phyloP scores from a whole-genome alignment of 768 basidiomycete genomes.

The Lactarius tabidus region DNA sequence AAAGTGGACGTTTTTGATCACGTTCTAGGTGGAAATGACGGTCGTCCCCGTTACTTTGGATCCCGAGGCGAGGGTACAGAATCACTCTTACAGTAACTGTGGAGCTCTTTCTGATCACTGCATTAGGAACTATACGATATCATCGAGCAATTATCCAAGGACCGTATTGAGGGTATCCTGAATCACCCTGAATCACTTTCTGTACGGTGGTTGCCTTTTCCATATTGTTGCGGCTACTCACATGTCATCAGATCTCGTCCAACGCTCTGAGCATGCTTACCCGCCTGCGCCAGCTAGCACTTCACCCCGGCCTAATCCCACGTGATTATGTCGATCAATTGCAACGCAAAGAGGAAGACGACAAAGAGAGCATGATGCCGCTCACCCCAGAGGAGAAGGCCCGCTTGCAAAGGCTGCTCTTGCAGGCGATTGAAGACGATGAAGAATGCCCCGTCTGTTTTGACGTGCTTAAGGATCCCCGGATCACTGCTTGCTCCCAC shows the following conservation, averaged over 20 bases:
- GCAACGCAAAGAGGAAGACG: constrained; percentile 33
- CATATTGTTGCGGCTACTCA: constrained; percentile 9
- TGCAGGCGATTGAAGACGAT: constrained; percentile 69
- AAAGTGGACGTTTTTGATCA: constrained; percentile 19
- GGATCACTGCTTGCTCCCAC: constrained; percentile 73
- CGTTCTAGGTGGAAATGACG: constrained; percentile 67
- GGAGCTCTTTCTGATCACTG: background rate
- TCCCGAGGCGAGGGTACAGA: constrained; percentile 56
- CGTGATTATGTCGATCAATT: constrained; percentile 65
- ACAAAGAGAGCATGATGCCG: constrained; percentile 34
- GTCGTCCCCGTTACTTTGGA: constrained; percentile 63
- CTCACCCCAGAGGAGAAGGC: constrained; percentile 52
- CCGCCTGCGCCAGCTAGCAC: constrained; percentile 74
- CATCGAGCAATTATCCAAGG: constrained; percentile 57
- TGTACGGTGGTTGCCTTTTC: constrained; percentile 23
- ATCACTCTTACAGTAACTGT: background rate
- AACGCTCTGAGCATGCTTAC: constrained; percentile 82
- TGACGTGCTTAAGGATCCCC: constrained; percentile 51
- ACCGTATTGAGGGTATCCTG: constrained; percentile 57
- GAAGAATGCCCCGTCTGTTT: constrained; percentile 85
- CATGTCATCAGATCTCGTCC: constrained; percentile 48
- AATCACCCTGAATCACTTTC: constrained; percentile 35
- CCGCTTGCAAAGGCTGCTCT: constrained; percentile 54
- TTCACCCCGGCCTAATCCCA: constrained; percentile 77
- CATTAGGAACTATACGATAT: constrained; percentile 61